Base-by-base conservation (phyloP, 768 basidiomycete species). In the Thelephora ganbajun region DNA sequence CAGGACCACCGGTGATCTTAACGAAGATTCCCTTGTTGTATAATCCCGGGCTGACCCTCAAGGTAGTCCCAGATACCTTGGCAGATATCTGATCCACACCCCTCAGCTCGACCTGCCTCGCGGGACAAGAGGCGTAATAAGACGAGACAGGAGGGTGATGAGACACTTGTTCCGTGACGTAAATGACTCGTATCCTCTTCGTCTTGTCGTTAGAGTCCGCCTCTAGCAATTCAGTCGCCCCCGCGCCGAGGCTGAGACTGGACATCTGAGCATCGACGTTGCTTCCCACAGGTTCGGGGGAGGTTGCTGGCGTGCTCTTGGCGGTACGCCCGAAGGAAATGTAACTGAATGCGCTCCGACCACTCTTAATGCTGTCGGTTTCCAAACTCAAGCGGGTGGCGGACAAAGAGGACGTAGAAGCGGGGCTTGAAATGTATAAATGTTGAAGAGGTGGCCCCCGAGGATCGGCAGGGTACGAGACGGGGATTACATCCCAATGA, bases 141-240 rank as follows among this genome's bases (percentile, higher is more conserved):
- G 85, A 80, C 1, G 90, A 94, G 26, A 97, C 77, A 2, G 96
- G 96, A 0, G 96, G 96, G 57, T 99, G 96, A 65, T 99, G 96
- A 1, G 88, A 96, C 43, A 97, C 80, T 63, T 96, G 93, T 62
- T 96, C 93, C 12, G 91, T 94, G 43, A 93, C 64, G 62, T 77
- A 94, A 5, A 78, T 74, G 39, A 93, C 77, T 33, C 89, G 83
- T 13, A 79, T 62, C 44, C 68, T 66, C 46, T 62, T 60, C n/a
- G 52, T 50, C 9, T 64, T 58, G 14, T 56, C 59, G 3, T 49
- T 42, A 13, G 58, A 55, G 39, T 65, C 61, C 5, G 62, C 62
- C 35, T 65, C 63, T 5, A 59, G 37, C n/a, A 59, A 48, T 33
- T 56, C 52, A 2, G 59, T 59, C 0, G 62, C 61, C 36, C 61